These are phyloP conservation scores for Candida saitoana DNA, from an alignment of 805 yeast species.

Conservation along the genomic window DNA sequence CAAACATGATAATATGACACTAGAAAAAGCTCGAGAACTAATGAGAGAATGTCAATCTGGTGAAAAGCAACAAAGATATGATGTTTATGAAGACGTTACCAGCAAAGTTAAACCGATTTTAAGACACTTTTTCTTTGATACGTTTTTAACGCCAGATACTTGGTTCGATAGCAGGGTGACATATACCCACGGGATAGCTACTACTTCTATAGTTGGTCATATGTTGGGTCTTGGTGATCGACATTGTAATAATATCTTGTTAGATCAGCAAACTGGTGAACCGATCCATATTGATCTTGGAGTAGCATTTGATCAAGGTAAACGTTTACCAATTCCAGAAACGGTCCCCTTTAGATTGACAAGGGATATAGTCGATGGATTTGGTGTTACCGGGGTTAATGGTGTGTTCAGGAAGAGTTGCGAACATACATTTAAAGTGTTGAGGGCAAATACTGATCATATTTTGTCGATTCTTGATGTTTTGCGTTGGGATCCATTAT, in stretches of 20 bases:
- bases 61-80: conserved; percentile 39
- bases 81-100: conserved; percentile 45
- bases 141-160: conserved; percentile 58
- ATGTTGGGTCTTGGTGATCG: conserved; percentile 92
- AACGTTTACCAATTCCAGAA: conserved; percentile 79
- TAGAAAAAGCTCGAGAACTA: conserved; percentile 55
- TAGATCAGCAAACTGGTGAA: conserved; percentile 82
- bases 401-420: conserved; percentile 74
- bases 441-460: conserved; percentile 61
- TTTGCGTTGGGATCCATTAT: conserved; percentile 85
- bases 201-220: conserved; percentile 82
- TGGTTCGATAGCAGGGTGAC: conserved; percentile 69
- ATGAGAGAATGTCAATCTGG: conserved; percentile 59
- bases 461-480: conserved; percentile 82
- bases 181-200: conserved; percentile 77
- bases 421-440: conserved; percentile 65
- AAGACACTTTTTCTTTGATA: conserved; percentile 63
- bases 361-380: conserved; percentile 81
- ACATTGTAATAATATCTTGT: conserved; percentile 82
- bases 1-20: conserved; percentile 34
- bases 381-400: conserved; percentile 79
- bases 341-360: conserved; percentile 91
- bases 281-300: conserved; percentile 96
- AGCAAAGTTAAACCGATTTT: conserved; percentile 60
- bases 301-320: conserved; percentile 94